phyloP scores from a whole-genome alignment of 371 early-diverging fungal genomes.

The Mucor lusitanicus region DNA sequence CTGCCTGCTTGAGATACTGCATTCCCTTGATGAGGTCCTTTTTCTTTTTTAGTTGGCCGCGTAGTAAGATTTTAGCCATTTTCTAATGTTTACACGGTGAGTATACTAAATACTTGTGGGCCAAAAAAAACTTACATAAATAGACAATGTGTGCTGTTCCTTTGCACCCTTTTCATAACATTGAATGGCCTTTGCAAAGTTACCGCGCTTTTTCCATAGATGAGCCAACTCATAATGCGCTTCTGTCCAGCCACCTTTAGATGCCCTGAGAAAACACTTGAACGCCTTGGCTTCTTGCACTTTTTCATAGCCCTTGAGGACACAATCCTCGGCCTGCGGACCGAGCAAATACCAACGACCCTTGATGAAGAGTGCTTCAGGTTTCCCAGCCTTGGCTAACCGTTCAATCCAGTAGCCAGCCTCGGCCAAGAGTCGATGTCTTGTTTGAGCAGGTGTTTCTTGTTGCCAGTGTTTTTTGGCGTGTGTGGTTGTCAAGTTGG shows the following conservation, averaged over 20 bases:
- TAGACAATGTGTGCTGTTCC: conserved; percentile 66
- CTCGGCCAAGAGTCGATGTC: conserved; percentile 47
- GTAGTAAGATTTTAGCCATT: conserved; percentile 37
- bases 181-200: conserved; percentile 65
- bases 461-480: not conserved
- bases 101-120: not conserved
- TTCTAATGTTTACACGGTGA: conserved; percentile 23
- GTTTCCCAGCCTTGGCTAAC: conserved; percentile 63
- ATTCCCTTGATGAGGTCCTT: conserved; percentile 29
- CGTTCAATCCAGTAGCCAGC: conserved; percentile 76
- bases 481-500: not conserved
- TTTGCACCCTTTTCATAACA: conserved; percentile 77
- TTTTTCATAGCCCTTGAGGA: conserved; percentile 16
- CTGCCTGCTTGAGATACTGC: conserved; percentile 35
- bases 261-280: conserved; percentile 42
- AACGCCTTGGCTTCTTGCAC: conserved; percentile 35
- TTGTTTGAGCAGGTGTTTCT: conserved; percentile 21
- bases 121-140: conserved; percentile 67
- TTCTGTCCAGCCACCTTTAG: conserved; percentile 35
- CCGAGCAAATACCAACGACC: conserved; percentile 71
- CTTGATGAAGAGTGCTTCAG: conserved; percentile 72
- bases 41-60: conserved; percentile 31
- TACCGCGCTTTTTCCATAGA: conserved; percentile 58
- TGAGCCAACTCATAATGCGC: conserved; percentile 40
- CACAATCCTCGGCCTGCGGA: conserved; percentile 37